Percentiles rank a stretch among this genome's conserved stretches.
Conservation (phyloP, 768 basidiomycete genomes). For the Agrocybe chaxingu region DNA sequence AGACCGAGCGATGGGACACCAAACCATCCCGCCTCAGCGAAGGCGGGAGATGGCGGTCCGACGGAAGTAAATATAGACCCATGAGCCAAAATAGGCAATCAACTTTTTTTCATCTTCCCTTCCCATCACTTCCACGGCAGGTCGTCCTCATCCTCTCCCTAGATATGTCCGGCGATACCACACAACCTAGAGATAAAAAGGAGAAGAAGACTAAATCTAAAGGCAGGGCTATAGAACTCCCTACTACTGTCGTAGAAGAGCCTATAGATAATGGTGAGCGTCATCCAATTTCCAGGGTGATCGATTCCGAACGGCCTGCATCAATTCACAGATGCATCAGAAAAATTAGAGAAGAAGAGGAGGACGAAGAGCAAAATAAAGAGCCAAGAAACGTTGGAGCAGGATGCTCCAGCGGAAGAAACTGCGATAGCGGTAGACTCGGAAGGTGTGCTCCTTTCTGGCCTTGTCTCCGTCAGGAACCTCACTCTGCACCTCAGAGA, state of each 20-base stretch:
- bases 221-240: conserved; percentile 17
- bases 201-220: conserved; percentile 24
- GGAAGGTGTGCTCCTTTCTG: neutral
- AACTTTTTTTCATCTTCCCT: neutral
- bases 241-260: neutral
- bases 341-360: conserved; percentile 13
- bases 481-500: neutral
- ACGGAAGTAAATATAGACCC: no score
- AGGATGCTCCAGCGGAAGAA: neutral
- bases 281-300: neutral
- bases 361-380: conserved; percentile 13
- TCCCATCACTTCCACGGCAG: neutral
- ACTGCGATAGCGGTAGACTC: conserved; percentile 4
- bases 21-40: no score
- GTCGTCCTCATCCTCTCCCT: neutral
- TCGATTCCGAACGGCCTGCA: neutral
- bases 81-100: neutral
- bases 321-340: conserved; percentile 1
- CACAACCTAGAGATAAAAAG: conserved; percentile 17
- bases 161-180: conserved; percentile 26
- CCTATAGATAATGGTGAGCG: conserved; percentile 8
- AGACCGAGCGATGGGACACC: no score
- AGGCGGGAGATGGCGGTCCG: no score
- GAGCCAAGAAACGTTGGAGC: neutral
- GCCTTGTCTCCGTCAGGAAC: neutral